Evolutionary conservation across 208 protist species (phyloP).

Genomic region (Trichomonas vaginalis): DNA sequence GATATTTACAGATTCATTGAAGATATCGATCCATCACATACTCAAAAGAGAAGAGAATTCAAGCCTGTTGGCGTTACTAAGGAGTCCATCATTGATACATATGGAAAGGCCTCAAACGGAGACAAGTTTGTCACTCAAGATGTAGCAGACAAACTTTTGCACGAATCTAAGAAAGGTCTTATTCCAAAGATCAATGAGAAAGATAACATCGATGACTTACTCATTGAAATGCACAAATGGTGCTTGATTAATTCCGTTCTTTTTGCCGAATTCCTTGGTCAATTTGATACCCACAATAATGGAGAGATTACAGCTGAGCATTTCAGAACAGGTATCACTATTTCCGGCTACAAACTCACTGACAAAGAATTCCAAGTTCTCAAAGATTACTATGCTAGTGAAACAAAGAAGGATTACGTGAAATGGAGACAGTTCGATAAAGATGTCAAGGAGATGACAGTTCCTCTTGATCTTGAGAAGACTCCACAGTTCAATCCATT

Average conservation of each 20-base stretch:
- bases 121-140: neutral
- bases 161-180: neutral
- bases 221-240: neutral
- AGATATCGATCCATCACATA: neutral
- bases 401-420: neutral
- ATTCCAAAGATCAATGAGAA: neutral
- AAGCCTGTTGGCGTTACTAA: neutral
- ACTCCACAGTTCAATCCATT: neutral
- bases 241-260: neutral
- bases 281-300: neutral
- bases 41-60: neutral
- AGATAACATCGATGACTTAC: neutral
- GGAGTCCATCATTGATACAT: neutral
- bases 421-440: neutral
- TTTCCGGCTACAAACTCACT: neutral
- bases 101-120: neutral
- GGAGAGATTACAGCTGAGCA: neutral
- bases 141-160: neutral
- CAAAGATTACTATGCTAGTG: neutral
- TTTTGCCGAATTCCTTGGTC: neutral
- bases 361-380: neutral
- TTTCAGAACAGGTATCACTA: neutral
- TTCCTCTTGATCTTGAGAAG: neutral
- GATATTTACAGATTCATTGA: conserved; percentile 7
- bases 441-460: neutral